Base-by-base conservation (phyloP, 371 early-diverging fungal species). In the Rhizopus microsporus region DNA sequence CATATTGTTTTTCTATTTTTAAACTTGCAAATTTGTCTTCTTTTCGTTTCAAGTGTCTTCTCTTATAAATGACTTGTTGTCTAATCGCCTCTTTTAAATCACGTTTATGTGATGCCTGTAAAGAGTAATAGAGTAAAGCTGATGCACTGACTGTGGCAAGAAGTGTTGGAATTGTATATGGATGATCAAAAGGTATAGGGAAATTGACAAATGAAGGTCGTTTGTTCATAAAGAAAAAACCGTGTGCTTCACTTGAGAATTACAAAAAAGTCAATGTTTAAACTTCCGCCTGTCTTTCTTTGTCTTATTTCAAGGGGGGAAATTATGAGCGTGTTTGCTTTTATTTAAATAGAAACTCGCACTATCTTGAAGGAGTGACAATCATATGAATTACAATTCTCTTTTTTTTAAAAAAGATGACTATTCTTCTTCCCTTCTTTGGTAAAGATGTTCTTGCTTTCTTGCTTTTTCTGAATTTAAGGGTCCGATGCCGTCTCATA, bases 171-270 rank as follows among this genome's bases (percentile, higher is more conserved):
- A 80, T 57, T 7, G 72, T 76, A 38, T 71, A 77, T 13, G 73
- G 80, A 39, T 76, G 77, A 47, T 80, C 80, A 55, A 80, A 75
- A n/a, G 77, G 80, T 59, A 80, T 76, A 67, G 77, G 80, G 40
- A 80, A 78, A 42, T 74, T 78, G 13, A 68, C 63, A 63, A 78
- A 71, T 9, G 76, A 75, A 35, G 68, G 66, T 34, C 79, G 58
- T 62, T 73, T 78, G 54, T 62, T 69, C 31, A 52, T 33, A 2
- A 23, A 23, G 23, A 23, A 23, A 23, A n/a, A 42, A 6, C 35
- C 29, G 54, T 29, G 46, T 42, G 40, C 9, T n/a, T 39, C 12
- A 39, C n/a, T 23, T 23, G 23, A 39, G 40, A 39, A 9, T 12
- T n/a, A n/a, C 40, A 9, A 12, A 39, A 12, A 12, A 12, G 12